These are phyloP conservation scores for Spinellus fusiger DNA, from an alignment of 192 early-diverging fungal genomes.

Conservation along the genomic window DNA sequence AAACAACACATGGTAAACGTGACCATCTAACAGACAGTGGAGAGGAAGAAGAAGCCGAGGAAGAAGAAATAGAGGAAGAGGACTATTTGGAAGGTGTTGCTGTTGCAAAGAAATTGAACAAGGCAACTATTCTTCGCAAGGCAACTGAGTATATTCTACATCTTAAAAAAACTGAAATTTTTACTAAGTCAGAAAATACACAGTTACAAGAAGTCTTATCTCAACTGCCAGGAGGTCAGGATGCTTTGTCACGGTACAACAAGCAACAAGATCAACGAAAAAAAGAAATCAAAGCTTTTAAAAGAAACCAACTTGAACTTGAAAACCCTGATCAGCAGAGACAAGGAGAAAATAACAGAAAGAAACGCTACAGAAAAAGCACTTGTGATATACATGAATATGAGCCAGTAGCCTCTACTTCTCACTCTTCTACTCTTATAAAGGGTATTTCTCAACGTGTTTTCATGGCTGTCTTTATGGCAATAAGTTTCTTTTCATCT, in stretches of 20 bases:
- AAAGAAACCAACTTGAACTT: neutral
- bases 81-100: conserved; percentile 56
- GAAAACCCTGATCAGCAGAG: neutral
- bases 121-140: conserved; percentile 88
- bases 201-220: conserved; percentile 35
- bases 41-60: conserved; percentile 42
- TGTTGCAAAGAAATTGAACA: conserved; percentile 84
- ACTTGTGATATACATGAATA: neutral
- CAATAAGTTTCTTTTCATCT: conserved; percentile 40
- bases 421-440: conserved; percentile 25
- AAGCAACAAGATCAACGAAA: conserved; percentile 2
- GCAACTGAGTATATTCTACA: conserved; percentile 86
- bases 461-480: conserved; percentile 55
- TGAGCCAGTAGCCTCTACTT: neutral
- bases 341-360: neutral
- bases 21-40: conserved; percentile 26
- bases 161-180: conserved; percentile 37
- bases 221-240: conserved; percentile 38
- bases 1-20: neutral
- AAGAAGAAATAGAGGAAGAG: conserved; percentile 12
- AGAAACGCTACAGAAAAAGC: conserved; percentile 3
- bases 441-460: conserved; percentile 21
- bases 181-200: conserved; percentile 38
- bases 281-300: neutral
- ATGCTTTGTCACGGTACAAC: neutral